phyloP scores from a whole-genome alignment of 78 protist species.

The Chrysochromulina tobinii region DNA sequence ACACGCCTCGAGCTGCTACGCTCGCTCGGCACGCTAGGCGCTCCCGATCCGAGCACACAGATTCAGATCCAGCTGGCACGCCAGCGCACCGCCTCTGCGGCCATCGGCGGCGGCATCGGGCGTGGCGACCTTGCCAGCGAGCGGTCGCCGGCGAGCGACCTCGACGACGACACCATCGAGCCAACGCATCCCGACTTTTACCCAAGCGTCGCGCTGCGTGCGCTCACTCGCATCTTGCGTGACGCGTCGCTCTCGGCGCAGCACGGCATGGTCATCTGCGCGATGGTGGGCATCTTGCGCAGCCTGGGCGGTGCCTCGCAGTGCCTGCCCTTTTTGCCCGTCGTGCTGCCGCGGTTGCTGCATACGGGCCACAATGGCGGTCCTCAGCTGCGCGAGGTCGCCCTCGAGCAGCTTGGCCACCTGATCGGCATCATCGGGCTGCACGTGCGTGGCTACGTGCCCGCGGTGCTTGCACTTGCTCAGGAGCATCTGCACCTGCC shows the following conservation, averaged over 20 bases:
- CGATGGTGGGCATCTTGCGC: not conserved
- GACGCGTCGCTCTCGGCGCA: not conserved
- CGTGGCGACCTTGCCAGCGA: not conserved
- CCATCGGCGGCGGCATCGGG: not conserved
- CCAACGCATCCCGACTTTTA: not conserved
- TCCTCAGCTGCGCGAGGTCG: not conserved
- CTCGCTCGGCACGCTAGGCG: conserved; percentile 95
- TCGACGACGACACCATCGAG: not conserved
- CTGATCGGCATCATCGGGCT: not conserved
- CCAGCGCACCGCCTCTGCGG: not conserved
- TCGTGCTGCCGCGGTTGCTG: not conserved
- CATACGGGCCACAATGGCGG: not conserved
- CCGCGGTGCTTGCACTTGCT: conserved; percentile 50
- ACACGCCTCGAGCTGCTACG: conserved; percentile 76
- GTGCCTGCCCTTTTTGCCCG: not conserved
- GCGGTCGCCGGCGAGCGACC: not conserved
- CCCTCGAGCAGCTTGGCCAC: not conserved
- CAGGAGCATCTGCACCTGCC: conserved; percentile 58
- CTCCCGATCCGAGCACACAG: conserved; percentile 86
- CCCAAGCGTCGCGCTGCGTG: not conserved
- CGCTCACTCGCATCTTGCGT: not conserved
- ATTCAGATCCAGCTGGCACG: not conserved
- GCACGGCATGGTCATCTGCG: not conserved
- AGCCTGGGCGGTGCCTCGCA: too few species aligned
- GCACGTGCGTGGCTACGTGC: not conserved